A percentile compares a stretch with the other conserved stretches of the same genome.
phyloP scores from a whole-genome alignment of 148 eudicot genomes.

The Fagopyrum esculentum region DNA sequence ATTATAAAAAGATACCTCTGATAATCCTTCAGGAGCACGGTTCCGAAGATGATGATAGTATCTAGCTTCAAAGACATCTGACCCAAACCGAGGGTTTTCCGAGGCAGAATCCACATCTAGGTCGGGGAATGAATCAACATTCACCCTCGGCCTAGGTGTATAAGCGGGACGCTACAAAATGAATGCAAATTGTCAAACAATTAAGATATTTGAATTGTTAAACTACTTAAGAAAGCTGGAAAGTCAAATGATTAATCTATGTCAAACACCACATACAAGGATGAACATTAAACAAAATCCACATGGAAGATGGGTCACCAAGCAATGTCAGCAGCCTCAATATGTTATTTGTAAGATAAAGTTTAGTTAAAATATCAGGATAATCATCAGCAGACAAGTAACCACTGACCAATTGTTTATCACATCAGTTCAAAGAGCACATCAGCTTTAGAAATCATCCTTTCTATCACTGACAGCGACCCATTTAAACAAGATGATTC shows the following conservation, averaged over 20 bases:
- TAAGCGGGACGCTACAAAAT: slow-evolving; percentile 53
- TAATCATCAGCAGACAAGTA: neutral
- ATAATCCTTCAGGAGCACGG: slow-evolving; percentile 63
- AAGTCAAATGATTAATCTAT: neutral
- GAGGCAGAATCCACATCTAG: slow-evolving; percentile 42
- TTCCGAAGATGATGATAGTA: slow-evolving; percentile 68
- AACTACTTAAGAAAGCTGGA: neutral
- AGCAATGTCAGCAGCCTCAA: slow-evolving; percentile 6
- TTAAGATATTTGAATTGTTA: neutral
- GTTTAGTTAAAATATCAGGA: neutral
- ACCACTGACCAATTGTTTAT: neutral
- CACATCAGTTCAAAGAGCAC: neutral
- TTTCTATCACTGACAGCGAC: neutral
- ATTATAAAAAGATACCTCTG: slow-evolving; percentile 51
- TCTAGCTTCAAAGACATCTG: slow-evolving; percentile 59
- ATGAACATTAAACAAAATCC: neutral
- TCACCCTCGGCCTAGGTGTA: slow-evolving; percentile 55
- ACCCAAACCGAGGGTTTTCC: slow-evolving; percentile 39
- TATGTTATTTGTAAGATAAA: neutral
- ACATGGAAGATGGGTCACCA: neutral
- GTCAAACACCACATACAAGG: neutral
- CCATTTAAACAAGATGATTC: neutral
- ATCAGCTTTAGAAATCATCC: neutral
- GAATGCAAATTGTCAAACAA: neutral
- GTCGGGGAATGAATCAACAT: slow-evolving; percentile 45